A percentile compares a stretch with the other conserved stretches of the same genome.
phyloP scores from a whole-genome alignment of 2,329 filamentous ascomycete species.

The Claviceps sorghi region DNA sequence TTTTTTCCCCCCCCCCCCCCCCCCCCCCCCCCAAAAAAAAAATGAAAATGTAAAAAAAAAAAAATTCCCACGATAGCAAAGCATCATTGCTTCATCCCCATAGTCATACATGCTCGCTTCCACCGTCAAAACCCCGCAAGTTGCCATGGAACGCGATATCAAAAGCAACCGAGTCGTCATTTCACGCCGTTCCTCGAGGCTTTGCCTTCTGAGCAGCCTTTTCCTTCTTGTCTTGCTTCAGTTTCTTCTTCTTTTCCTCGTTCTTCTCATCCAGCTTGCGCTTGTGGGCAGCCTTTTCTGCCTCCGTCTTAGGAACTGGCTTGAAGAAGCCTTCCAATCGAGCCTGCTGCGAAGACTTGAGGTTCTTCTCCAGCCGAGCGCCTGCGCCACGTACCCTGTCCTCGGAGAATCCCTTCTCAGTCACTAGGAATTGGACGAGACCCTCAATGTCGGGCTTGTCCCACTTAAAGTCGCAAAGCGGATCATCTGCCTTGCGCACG shows the following conservation, averaged over 20 bases:
- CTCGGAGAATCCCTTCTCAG: slow-evolving; percentile 93
- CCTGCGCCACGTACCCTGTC: slow-evolving; percentile 75
- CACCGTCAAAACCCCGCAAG: background rate
- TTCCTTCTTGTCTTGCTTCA: slow-evolving; percentile 86
- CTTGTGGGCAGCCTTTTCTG: slow-evolving; percentile 73
- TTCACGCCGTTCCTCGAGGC: slow-evolving; percentile 49
- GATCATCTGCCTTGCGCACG: slow-evolving; percentile 67
- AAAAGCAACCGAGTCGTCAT: background rate
- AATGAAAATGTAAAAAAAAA: too few relatives aligned
- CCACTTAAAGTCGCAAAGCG: slow-evolving; percentile 95
- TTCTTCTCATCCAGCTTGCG: slow-evolving; percentile 87
- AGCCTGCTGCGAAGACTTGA: slow-evolving; percentile 82
- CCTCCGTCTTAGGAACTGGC: slow-evolving; percentile 72
- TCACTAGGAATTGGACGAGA: slow-evolving; percentile 75
- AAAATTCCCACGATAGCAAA: background rate
- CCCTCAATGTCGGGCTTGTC: slow-evolving; percentile 84
- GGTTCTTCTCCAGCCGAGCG: slow-evolving; percentile 68
- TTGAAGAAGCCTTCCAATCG: slow-evolving; percentile 96
- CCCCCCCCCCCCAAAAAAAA: background rate
- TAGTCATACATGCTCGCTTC: background rate
- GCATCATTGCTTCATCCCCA: background rate
- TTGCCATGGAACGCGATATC: too few relatives aligned
- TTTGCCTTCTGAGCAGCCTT: slow-evolving; percentile 86
- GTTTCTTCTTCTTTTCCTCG: slow-evolving; percentile 87
- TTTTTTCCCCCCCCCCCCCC: too few relatives aligned